Evolutionary conservation across 495 filamentous ascomycete species (phyloP).

Genomic region (Chaetomidium leptoderma): DNA sequence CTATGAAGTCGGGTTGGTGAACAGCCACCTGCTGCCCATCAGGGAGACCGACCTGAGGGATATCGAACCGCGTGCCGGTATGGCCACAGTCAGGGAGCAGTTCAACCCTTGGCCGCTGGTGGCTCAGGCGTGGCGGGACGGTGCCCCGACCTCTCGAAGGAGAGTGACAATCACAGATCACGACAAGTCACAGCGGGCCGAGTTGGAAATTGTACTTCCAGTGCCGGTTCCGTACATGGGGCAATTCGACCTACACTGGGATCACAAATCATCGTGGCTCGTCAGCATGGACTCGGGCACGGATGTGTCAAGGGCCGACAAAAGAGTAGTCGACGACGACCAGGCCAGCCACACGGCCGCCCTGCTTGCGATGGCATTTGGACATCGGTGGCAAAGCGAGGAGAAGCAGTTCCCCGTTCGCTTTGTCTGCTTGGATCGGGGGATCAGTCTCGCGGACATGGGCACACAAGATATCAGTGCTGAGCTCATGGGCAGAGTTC

Average conservation of each 20-base stretch:
- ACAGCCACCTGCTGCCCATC: constrained; percentile 72
- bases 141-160: constrained; percentile 28
- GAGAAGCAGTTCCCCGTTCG: constrained; percentile 43
- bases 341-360: constrained; percentile 42
- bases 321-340: constrained; percentile 16
- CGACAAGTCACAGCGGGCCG: constrained; percentile 28
- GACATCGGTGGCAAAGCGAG: constrained; percentile 33
- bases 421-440: constrained; percentile 20
- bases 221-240: constrained; percentile 38
- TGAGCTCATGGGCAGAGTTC: constrained; percentile 12
- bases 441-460: constrained; percentile 20
- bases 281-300: constrained; percentile 36
- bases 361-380: constrained; percentile 49
- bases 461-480: constrained; percentile 10
- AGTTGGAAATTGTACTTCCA: constrained; percentile 48
- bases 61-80: constrained; percentile 44
- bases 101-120: constrained; percentile 64
- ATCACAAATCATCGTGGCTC: constrained; percentile 37
- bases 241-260: constrained; percentile 50
- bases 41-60: constrained; percentile 34
- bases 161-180: constrained; percentile 33
- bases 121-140: constrained; percentile 50
- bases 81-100: constrained; percentile 51
- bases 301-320: constrained; percentile 7
- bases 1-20: constrained; percentile 65